phyloP scores from a whole-genome alignment of 495 filamentous ascomycete species.

The Penicillium coffeae region DNA sequence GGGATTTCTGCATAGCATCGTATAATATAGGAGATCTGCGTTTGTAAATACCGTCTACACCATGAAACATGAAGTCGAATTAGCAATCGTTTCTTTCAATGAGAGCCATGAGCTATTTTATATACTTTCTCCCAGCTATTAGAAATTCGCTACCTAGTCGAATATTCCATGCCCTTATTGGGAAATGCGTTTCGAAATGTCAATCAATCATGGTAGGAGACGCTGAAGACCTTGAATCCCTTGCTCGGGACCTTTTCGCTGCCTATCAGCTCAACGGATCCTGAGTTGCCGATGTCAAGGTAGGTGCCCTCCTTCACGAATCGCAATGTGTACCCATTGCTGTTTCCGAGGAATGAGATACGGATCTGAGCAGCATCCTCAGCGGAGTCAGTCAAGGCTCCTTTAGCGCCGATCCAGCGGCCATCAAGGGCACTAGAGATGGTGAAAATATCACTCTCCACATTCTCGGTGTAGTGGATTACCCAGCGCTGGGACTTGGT shows the following conservation, averaged over 20 bases:
- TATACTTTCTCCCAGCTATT: no score
- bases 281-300: slow-evolving; percentile 22
- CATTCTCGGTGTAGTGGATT: slow-evolving; percentile 37
- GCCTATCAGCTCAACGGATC: slow-evolving; percentile 14
- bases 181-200: no score
- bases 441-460: slow-evolving; percentile 41
- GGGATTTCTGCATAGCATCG: not conserved
- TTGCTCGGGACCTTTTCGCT: not conserved
- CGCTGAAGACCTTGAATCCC: slow-evolving; percentile 41
- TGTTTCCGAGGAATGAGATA: slow-evolving; percentile 38
- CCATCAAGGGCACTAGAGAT: slow-evolving; percentile 48
- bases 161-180: no score
- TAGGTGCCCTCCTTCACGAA: slow-evolving; percentile 23
- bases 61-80: no score
- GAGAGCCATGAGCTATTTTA: no score
- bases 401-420: slow-evolving; percentile 32
- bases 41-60: no score
- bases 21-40: not conserved
- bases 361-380: slow-evolving; percentile 31
- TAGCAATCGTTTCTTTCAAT: no score
- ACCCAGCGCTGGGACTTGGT: slow-evolving; percentile 48
- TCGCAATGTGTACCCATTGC: slow-evolving; percentile 39
- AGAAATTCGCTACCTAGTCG: no score
- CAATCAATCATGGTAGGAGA: slow-evolving; percentile 38
- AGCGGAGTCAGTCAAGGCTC: slow-evolving; percentile 15